Conservation (phyloP, 2,329 filamentous ascomycete species). For the Calonectria pauciramosa region DNA sequence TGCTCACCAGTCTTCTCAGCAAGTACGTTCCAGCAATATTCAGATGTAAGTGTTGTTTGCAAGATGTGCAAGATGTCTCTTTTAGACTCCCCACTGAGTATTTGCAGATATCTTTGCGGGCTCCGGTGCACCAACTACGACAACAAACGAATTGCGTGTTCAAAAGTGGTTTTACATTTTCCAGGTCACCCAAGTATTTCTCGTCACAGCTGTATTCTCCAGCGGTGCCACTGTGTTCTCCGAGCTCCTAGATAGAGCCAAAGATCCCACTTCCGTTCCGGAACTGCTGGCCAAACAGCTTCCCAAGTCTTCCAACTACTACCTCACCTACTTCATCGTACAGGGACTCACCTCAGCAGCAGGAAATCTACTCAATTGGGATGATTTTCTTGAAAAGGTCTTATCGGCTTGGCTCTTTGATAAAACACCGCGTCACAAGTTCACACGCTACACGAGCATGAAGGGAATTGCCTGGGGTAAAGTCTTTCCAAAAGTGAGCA, state of each 20-base stretch:
- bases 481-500: not conserved
- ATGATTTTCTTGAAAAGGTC: not conserved
- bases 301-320: constrained; percentile 1
- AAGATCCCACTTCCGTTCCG: not conserved
- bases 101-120: not conserved
- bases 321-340: not conserved
- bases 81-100: not conserved
- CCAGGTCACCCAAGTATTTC: not conserved
- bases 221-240: not conserved
- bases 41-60: not conserved
- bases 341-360: not conserved
- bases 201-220: not conserved
- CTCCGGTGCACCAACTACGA: not conserved
- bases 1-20: not conserved
- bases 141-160: not conserved
- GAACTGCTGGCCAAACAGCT: not conserved
- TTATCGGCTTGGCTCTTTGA: not conserved
- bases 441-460: not conserved
- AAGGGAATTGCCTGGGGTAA: not conserved
- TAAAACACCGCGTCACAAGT: not conserved
- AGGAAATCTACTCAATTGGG: not conserved
- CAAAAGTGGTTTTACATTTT: constrained; percentile 3
- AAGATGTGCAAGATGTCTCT: not conserved
- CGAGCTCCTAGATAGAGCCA: not conserved
- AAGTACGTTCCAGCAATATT: not conserved